Conservation (phyloP, 1,284 basidiomycete genomes). For the Volvariella surrecta region DNA sequence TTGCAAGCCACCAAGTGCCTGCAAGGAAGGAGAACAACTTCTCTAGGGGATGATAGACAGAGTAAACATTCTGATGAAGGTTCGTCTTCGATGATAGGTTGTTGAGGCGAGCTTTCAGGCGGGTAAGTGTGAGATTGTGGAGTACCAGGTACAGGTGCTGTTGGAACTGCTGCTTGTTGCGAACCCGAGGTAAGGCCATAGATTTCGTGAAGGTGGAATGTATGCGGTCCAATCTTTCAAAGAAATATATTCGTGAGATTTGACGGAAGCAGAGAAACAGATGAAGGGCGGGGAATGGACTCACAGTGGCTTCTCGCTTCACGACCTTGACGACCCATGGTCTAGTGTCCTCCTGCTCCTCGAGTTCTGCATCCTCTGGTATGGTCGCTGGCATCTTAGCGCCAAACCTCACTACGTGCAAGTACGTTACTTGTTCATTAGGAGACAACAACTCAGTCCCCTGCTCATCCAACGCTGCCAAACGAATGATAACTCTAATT, state of each 20-base stretch:
- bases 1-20: constrained; percentile 87
- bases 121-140: constrained; percentile 42
- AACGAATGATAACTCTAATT: constrained; percentile 65
- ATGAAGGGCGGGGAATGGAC: constrained; percentile 12
- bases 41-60: constrained; percentile 77
- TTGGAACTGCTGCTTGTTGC: constrained; percentile 29
- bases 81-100: constrained; percentile 47
- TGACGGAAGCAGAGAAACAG: constrained; percentile 2
- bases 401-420: constrained; percentile 76
- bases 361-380: constrained; percentile 32
- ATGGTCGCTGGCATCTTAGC: constrained; percentile 18
- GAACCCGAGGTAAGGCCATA: constrained; percentile 61
- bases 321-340: constrained; percentile 88
- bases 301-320: constrained; percentile 75
- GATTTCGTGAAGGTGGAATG: constrained; percentile 89
- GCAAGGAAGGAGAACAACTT: constrained; percentile 86
- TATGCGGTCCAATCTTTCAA: constrained; percentile 75
- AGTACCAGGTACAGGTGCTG: constrained; percentile 29
- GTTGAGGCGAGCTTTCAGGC: constrained; percentile 31
- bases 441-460: constrained; percentile 52
- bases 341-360: constrained; percentile 32
- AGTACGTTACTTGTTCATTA: constrained; percentile 82
- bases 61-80: constrained; percentile 83
- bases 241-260: constrained; percentile 1
- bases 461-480: constrained; percentile 70